A percentile compares a stretch with the other conserved stretches of the same genome.
phyloP scores from a whole-genome alignment of 306 rosid species.

The Rosa rugosa region DNA sequence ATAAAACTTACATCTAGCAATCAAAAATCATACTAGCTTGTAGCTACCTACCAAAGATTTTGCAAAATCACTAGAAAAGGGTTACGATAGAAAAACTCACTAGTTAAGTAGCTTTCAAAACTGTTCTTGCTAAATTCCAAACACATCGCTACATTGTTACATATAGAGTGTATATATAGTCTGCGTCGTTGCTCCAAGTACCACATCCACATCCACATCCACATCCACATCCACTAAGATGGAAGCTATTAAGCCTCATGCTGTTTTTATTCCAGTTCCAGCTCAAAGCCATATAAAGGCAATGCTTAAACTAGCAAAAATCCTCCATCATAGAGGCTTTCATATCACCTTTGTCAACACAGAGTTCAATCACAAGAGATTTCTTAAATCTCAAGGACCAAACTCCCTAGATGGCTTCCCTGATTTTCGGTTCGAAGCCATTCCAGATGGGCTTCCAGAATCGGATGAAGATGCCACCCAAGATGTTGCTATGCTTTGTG shows the following conservation, averaged over 20 bases:
- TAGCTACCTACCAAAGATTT: not conserved
- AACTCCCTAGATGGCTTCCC: slow-evolving; percentile 3
- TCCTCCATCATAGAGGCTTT: slow-evolving; percentile 17
- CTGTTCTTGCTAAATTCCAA: not conserved
- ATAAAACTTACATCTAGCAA: too few species aligned
- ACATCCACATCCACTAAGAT: not conserved
- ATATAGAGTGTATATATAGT: not conserved
- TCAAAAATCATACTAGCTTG: not conserved
- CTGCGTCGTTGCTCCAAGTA: not conserved
- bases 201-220: not conserved
- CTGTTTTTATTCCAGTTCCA: slow-evolving; percentile 10
- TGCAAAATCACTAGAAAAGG: not conserved
- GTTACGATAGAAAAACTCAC: not conserved
- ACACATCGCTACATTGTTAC: not conserved
- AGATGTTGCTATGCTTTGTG: not conserved
- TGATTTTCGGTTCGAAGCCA: slow-evolving; percentile 11
- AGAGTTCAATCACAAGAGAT: slow-evolving; percentile 23
- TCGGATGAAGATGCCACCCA: slow-evolving; percentile 1
- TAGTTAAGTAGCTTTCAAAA: not conserved
- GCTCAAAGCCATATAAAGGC: slow-evolving; percentile 18
- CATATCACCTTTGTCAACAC: slow-evolving; percentile 17
- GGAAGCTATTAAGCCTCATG: slow-evolving; percentile 8
- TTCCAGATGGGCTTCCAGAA: slow-evolving; percentile 6
- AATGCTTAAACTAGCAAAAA: slow-evolving; percentile 1
- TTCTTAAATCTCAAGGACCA: slow-evolving; percentile 3